These are phyloP conservation scores for Jamesozyma jinghongensis DNA, from an alignment of 805 yeast species.

Conservation along the genomic window DNA sequence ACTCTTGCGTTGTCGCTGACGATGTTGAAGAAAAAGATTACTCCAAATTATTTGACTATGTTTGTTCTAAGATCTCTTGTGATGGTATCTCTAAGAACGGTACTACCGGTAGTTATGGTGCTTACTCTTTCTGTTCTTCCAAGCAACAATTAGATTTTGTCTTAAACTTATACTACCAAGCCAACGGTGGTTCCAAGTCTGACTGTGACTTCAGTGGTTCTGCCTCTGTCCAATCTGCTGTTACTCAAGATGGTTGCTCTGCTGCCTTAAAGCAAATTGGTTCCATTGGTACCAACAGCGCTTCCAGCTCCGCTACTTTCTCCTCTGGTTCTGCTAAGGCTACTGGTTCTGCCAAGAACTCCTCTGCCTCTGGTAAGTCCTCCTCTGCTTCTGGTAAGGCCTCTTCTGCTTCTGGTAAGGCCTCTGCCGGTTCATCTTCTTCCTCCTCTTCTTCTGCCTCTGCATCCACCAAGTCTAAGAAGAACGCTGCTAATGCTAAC, in stretches of 20 bases:
- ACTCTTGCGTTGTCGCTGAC: constrained; percentile 50
- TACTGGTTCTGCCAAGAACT: constrained; percentile 8
- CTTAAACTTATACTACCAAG: constrained; percentile 53
- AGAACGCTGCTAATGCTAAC: constrained; percentile 15
- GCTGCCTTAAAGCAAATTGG: constrained; percentile 60
- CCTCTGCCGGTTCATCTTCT: constrained; percentile 14
- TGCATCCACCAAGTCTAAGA: neutral
- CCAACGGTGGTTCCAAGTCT: constrained; percentile 34
- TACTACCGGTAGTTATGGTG: constrained; percentile 58
- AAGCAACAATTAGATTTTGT: constrained; percentile 58
- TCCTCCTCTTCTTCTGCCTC: constrained; percentile 18
- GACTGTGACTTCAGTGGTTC: constrained; percentile 68
- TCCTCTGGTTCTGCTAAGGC: constrained; percentile 25
- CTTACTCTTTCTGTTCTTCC: constrained; percentile 60
- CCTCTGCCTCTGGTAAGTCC: constrained; percentile 12
- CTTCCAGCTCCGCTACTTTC: constrained; percentile 26
- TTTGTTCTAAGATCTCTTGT: constrained; percentile 54
- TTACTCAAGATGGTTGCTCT: constrained; percentile 47
- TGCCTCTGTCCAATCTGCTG: constrained; percentile 42
- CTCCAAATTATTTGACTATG: constrained; percentile 44
- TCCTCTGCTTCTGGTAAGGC: neutral
- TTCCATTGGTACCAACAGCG: constrained; percentile 52
- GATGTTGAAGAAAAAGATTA: constrained; percentile 49
- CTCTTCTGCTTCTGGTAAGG: constrained; percentile 10
- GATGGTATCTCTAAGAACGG: constrained; percentile 55